Conservation (phyloP, 2,329 filamentous ascomycete species). For the Beauveria brongniartii region DNA sequence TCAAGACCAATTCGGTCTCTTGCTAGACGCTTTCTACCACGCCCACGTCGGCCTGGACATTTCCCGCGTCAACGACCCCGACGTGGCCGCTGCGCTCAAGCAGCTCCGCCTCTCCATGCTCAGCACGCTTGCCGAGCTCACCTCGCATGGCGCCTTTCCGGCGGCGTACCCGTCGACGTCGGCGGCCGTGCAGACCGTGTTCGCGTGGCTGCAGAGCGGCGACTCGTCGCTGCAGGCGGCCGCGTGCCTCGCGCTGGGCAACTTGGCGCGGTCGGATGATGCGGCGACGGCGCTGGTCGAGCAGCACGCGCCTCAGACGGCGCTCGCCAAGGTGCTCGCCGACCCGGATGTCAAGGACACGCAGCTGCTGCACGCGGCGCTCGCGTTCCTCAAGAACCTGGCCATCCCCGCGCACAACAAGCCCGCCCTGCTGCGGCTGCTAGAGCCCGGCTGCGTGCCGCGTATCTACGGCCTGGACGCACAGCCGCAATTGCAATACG, state of each 20-base stretch:
- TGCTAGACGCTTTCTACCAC: conserved; percentile 41
- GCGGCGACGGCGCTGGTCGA: conserved; percentile 43
- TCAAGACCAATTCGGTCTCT: conserved; percentile 28
- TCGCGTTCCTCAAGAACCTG: conserved; percentile 58
- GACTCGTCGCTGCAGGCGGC: conserved; percentile 42
- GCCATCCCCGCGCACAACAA: conserved; percentile 52
- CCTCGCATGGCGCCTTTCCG: conserved; percentile 40
- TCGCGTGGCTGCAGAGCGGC: conserved; percentile 37
- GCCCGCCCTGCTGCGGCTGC: conserved; percentile 37
- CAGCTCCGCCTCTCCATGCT: conserved; percentile 43
- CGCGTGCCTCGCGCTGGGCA: conserved; percentile 54
- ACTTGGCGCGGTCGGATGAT: conserved; percentile 51
- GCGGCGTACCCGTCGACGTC: conserved; percentile 34
- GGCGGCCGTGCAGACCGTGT: conserved; percentile 32
- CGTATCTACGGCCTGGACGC: conserved; percentile 45
- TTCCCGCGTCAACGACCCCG: conserved; percentile 36
- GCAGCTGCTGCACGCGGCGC: conserved; percentile 47
- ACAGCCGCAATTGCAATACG: conserved; percentile 49
- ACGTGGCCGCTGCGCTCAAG: conserved; percentile 35
- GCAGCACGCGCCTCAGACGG: conserved; percentile 30
- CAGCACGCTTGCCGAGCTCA: conserved; percentile 43
- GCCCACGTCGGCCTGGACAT: conserved; percentile 35
- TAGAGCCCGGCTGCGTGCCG: conserved; percentile 39
- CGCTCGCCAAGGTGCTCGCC: conserved; percentile 38
- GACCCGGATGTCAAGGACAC: conserved; percentile 32